Conservation (phyloP, 108 stramenopile genomes). For the Cyclotella baltica region DNA sequence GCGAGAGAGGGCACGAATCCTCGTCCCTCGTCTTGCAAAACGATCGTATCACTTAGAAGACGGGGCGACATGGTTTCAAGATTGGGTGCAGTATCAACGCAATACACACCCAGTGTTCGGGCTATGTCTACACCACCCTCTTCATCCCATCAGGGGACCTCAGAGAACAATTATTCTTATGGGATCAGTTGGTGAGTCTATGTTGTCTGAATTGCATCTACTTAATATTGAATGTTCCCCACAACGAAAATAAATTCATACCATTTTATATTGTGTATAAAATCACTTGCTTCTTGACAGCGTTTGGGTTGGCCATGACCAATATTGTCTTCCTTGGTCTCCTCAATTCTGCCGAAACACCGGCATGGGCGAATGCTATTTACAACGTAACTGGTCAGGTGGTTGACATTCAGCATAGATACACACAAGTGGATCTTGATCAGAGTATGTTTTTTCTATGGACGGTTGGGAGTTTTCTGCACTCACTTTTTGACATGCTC, state of each 20-base stretch:
- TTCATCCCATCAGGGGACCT: constrained; percentile 68
- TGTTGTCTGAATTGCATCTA: no score
- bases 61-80: constrained; percentile 54
- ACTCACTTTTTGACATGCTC: constrained; percentile 69
- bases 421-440: constrained; percentile 50
- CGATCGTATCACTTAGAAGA: constrained; percentile 67
- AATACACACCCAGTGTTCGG: constrained; percentile 90
- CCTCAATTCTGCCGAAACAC: constrained; percentile 37
- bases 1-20: constrained; percentile 6
- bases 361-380: constrained; percentile 25
- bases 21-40: constrained; percentile 52
- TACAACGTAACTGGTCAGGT: constrained; percentile 40
- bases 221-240: no score
- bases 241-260: no score
- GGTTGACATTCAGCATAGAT: constrained; percentile 20
- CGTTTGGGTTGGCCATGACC: constrained; percentile 81
- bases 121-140: constrained; percentile 70
- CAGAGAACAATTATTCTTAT: constrained; percentile 75
- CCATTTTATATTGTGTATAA: not conserved
- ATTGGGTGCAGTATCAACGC: constrained; percentile 76
- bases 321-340: constrained; percentile 74
- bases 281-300: not conserved
- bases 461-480: constrained; percentile 77
- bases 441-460: constrained; percentile 72
- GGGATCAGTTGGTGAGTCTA: constrained; percentile 52